A percentile compares a stretch with the other conserved stretches of the same genome.
phyloP scores from a whole-genome alignment of 2,329 filamentous ascomycete genomes.

The Colletotrichum sp. region DNA sequence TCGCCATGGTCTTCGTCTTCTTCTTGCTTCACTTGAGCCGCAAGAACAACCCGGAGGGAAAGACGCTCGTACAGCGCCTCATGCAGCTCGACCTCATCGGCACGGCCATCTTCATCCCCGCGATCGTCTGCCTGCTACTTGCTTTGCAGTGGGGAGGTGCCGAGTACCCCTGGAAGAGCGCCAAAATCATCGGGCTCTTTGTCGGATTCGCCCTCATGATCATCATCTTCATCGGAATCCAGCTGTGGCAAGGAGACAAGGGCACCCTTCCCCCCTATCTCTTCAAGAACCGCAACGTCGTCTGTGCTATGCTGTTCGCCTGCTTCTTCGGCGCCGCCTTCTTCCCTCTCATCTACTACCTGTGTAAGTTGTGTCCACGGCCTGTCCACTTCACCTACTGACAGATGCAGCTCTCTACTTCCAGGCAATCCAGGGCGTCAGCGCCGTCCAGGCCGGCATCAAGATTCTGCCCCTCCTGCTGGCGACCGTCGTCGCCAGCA shows the following conservation, averaged over 20 bases:
- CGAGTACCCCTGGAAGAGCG: conserved; percentile 53
- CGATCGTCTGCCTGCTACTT: conserved; percentile 56
- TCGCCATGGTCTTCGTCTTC: conserved; percentile 51
- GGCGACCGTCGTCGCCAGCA: conserved; percentile 51
- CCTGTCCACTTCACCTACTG: background rate
- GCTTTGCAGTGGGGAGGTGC: conserved; percentile 63
- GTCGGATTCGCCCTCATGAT: conserved; percentile 51
- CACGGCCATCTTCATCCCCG: conserved; percentile 53
- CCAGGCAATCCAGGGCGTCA: conserved; percentile 56
- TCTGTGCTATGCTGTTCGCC: conserved; percentile 44
- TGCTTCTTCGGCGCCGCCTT: conserved; percentile 55
- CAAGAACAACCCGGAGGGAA: conserved; percentile 32
- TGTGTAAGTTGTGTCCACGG: conserved; percentile 40
- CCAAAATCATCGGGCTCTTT: conserved; percentile 55
- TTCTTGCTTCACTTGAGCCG: conserved; percentile 43
- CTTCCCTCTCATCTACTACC: conserved; percentile 58
- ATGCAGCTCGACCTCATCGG: conserved; percentile 60
- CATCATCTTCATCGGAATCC: conserved; percentile 49
- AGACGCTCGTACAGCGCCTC: conserved; percentile 40
- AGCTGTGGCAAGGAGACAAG: conserved; percentile 49
- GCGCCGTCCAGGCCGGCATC: conserved; percentile 58
- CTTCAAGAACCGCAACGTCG: conserved; percentile 47
- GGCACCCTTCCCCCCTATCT: conserved; percentile 55
- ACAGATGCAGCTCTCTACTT: conserved; percentile 49
- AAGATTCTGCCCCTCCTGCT: conserved; percentile 59